A percentile compares a stretch with the other conserved stretches of the same genome.
Conservation (phyloP, 2,329 filamentous ascomycete genomes). For the Epichloe baconii region DNA sequence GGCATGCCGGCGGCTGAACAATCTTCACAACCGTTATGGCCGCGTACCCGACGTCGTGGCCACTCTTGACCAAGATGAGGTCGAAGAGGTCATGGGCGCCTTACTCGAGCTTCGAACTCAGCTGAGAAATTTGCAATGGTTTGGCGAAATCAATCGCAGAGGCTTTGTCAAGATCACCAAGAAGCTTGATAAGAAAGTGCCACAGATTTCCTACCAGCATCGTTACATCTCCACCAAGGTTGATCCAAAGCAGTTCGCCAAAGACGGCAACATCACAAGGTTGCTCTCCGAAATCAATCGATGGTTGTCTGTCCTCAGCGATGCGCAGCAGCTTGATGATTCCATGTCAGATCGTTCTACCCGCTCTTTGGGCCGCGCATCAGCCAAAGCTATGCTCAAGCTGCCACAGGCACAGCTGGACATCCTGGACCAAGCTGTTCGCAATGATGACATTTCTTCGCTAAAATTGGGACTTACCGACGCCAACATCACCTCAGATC, state of each 20-base stretch:
- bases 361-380: constrained; percentile 62
- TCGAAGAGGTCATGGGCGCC: constrained; percentile 81
- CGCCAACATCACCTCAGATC: constrained; percentile 30
- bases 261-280: constrained; percentile 41
- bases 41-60: constrained; percentile 54
- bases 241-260: constrained; percentile 76
- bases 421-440: constrained; percentile 57
- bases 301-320: constrained; percentile 74
- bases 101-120: constrained; percentile 79
- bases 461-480: constrained; percentile 46
- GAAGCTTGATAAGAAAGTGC: constrained; percentile 92
- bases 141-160: constrained; percentile 87
- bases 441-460: constrained; percentile 48
- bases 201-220: constrained; percentile 62
- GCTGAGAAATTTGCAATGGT: constrained; percentile 89
- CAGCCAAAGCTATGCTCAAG: constrained; percentile 62
- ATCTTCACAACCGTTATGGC: constrained; percentile 81
- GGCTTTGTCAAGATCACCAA: constrained; percentile 99
- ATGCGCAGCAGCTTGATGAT: constrained; percentile 66
- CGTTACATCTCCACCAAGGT: constrained; percentile 85
- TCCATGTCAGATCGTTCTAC: constrained; percentile 60
- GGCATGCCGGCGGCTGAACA: constrained; percentile 66
- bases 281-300: constrained; percentile 61
- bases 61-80: constrained; percentile 73
- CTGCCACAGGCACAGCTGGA: constrained; percentile 58